These are phyloP conservation scores for Xerocomus amazonicus DNA, from an alignment of 1,284 basidiomycete genomes.

Conservation along the genomic window DNA sequence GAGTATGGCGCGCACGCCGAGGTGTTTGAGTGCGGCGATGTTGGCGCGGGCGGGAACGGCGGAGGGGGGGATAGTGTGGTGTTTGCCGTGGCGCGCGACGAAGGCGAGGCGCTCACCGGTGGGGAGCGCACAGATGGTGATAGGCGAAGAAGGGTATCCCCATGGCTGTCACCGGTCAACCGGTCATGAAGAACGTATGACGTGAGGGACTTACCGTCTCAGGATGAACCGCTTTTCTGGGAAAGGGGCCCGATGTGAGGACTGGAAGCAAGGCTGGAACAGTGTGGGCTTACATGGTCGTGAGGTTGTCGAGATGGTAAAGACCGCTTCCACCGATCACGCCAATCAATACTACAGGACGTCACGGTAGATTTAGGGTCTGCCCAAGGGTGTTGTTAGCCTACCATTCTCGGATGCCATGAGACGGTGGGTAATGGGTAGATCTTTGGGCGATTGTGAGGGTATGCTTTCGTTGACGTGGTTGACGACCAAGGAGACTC, in stretches of 20 bases:
- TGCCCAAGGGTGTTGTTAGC: background rate
- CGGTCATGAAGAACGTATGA: background rate
- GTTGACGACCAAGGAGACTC: background rate
- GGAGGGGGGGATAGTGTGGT: conserved; percentile 75
- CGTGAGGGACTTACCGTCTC: conserved; percentile 51
- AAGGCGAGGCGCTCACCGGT: conserved; percentile 84
- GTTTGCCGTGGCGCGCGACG: conserved; percentile 83
- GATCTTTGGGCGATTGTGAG: background rate
- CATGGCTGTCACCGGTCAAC: conserved; percentile 63
- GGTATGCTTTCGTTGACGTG: background rate
- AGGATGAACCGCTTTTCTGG: conserved; percentile 66
- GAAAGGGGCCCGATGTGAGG: too few species aligned
- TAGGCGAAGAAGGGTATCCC: conserved; percentile 90
- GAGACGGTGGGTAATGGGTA: background rate
- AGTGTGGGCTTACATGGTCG: conserved; percentile 57
- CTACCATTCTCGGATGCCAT: conserved; percentile 26
- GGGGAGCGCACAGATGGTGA: conserved; percentile 81
- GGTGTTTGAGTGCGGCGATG: conserved; percentile 90
- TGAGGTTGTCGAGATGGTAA: conserved; percentile 89
- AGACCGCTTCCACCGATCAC: conserved; percentile 85
- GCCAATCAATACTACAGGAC: conserved; percentile 63
- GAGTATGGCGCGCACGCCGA: conserved; percentile 86
- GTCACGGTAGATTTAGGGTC: background rate
- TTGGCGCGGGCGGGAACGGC: conserved; percentile 85
- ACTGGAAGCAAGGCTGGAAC: background rate